Base-by-base conservation (phyloP, 2,329 filamentous ascomycete species). In the Penicillium polonicum region DNA sequence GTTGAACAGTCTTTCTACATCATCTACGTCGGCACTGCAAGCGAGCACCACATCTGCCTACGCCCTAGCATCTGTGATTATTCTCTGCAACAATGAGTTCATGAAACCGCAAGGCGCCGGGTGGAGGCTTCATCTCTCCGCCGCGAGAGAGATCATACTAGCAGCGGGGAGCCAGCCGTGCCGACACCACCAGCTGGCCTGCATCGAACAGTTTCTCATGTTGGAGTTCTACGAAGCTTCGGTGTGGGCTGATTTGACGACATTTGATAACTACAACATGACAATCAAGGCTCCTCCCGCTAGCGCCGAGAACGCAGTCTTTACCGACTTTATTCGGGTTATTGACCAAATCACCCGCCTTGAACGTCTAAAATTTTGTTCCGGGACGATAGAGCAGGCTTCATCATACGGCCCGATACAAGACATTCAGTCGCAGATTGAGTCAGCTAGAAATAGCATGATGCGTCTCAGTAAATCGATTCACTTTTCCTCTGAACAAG, bases 81-180 rank as follows among this genome's bases (percentile, higher is more conserved):
- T 64, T 27, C 61, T 65, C 12, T 66, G 63, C 51, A 66, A 66
- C 21, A 54, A 61, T 15, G 64, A 66, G 23, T 61, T 66, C 50
- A 60, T 66, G 48, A 58, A 58, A n/a, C 58, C 59, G 5, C 56
- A 66, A 33, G 50, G 52, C 5, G 58, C 58, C 9, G 56, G 53
- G 29, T 66, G 64, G 64, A 52, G 45, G 23, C 52, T 66, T 17
- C 64, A 66, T 52, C 60, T 64, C 42, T 59, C 63, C 25, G 64
- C 63, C 21, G 64, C 63, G 15, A 55, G 60, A 21, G 63, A 60
- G 33, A 60, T 66, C 36, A 64, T 63, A 15, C n/a, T 55, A n/a
- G 54, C 57, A 5, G 44, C 44, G 13, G 35, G 43, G 3, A 38
- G 25, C n/a, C 48, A 35, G 7, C 42, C 48, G 12, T 12, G 39